Evolutionary conservation across 768 basidiomycete species (phyloP).

Genomic region (Strobilomyces confusus): DNA sequence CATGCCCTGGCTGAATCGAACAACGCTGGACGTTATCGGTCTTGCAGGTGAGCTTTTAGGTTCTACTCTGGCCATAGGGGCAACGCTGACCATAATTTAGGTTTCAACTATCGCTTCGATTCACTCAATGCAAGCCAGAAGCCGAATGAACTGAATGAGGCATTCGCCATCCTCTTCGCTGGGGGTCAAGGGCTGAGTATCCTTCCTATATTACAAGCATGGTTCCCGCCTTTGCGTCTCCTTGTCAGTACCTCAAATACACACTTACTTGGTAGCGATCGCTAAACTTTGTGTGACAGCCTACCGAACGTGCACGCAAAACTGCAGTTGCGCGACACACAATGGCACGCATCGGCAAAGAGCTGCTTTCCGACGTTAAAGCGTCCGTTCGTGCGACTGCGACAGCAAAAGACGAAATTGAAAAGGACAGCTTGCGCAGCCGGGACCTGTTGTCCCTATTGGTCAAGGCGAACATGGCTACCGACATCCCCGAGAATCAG

Average conservation of each 20-base stretch:
- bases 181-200: slow-evolving; percentile 1
- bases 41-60: slow-evolving; percentile 32
- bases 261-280: not conserved
- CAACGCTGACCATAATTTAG: too few species aligned
- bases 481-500: too few species aligned
- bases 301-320: not conserved
- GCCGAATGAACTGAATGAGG: slow-evolving; percentile 29
- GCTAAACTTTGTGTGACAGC: not conserved
- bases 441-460: too few species aligned
- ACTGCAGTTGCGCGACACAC: not conserved
- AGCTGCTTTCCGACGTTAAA: not conserved
- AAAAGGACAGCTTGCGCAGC: too few species aligned
- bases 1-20: slow-evolving; percentile 30
- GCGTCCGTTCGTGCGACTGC: not conserved
- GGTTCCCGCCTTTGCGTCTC: not conserved
- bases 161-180: slow-evolving; percentile 27
- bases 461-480: too few species aligned
- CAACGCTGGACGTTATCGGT: slow-evolving; percentile 37
- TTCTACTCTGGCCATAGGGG: too few species aligned
- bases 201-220: slow-evolving; percentile 26
- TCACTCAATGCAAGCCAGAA: slow-evolving; percentile 22
- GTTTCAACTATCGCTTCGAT: slow-evolving; percentile 37
- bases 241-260: not conserved
- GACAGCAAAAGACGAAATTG: not conserved
- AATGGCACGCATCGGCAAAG: not conserved